Percentiles rank a stretch among this genome's conserved stretches.
These are phyloP conservation scores for Quercus robur DNA, from an alignment of 306 rosid genomes.

Conservation along the genomic window DNA sequence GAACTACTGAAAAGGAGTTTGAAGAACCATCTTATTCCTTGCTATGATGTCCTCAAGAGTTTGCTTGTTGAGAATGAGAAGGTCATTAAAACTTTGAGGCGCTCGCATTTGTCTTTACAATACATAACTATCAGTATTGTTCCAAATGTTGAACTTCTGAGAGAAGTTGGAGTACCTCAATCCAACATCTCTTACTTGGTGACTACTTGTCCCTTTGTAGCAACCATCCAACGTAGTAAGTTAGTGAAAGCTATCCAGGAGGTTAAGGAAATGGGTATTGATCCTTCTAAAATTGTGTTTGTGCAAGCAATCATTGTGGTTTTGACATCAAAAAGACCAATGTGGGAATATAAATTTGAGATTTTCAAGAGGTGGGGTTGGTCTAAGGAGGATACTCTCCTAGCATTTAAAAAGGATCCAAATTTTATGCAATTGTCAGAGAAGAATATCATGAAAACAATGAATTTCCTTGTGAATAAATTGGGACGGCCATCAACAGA, in stretches of 20 bases:
- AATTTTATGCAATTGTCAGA: constrained; percentile 5
- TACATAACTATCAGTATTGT: neutral
- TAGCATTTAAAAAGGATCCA: constrained; percentile 27
- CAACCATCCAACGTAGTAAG: neutral
- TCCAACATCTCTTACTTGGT: neutral
- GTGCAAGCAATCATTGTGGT: constrained; percentile 16
- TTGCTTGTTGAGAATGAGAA: constrained; percentile 14
- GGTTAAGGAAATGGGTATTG: constrained; percentile 20
- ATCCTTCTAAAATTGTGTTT: constrained; percentile 2
- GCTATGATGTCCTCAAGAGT: constrained; percentile 25
- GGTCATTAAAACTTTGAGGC: neutral
- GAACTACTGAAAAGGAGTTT: constrained; percentile 5
- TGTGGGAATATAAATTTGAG: constrained; percentile 15
- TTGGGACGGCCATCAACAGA: constrained; percentile 13
- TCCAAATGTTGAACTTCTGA: constrained; percentile 22
- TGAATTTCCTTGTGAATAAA: constrained; percentile 23
- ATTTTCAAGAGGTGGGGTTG: constrained; percentile 27
- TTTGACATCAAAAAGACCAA: neutral
- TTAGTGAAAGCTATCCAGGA: constrained; percentile 6
- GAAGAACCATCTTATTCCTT: constrained; percentile 20
- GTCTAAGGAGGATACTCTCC: constrained; percentile 12
- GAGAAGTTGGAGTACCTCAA: constrained; percentile 24
- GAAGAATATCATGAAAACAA: constrained; percentile 1
- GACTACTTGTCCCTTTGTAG: neutral
- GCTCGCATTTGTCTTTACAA: neutral